phyloP scores from a whole-genome alignment of 371 early-diverging fungal species.

The Capillidium heterosporum region DNA sequence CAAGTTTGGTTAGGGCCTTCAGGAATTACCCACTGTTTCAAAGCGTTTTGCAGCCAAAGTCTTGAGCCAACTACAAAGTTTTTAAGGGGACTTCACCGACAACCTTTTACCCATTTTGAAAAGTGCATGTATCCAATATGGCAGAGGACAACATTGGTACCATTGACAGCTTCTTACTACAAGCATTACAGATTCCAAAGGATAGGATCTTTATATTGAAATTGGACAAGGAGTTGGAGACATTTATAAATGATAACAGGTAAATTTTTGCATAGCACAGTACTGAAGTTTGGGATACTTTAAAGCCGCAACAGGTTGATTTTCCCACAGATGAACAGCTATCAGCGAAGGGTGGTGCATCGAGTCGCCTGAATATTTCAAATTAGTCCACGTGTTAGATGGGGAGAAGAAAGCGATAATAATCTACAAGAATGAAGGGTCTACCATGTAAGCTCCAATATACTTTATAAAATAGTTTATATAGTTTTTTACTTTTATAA shows the following conservation, averaged over 20 bases:
- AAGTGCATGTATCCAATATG: no score
- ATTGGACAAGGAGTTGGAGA: conserved; percentile 42
- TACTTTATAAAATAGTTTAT: not conserved
- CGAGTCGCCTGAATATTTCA: conserved; percentile 51
- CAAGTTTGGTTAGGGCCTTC: no score
- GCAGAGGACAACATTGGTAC: no score
- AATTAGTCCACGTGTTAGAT: conserved; percentile 40
- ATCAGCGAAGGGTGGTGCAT: conserved; percentile 56
- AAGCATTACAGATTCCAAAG: conserved; percentile 42
- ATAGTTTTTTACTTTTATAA: no score
- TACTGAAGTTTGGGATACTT: not conserved
- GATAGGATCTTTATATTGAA: conserved; percentile 55
- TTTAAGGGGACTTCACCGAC: no score
- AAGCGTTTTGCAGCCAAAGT: no score
- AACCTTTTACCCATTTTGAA: no score
- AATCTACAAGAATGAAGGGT: conserved; percentile 31
- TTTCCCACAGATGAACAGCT: conserved; percentile 56
- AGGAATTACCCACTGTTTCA: no score
- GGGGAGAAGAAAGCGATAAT: conserved; percentile 33
- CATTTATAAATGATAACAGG: conserved; percentile 37
- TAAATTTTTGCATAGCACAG: conserved; percentile 13
- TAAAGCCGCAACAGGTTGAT: conserved; percentile 34
- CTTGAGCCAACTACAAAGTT: no score
- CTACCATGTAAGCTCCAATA: conserved; percentile 31
- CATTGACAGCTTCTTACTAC: conserved; percentile 23